phyloP scores from a whole-genome alignment of 2,329 filamentous ascomycete genomes.

The Verticillium alfalfae region DNA sequence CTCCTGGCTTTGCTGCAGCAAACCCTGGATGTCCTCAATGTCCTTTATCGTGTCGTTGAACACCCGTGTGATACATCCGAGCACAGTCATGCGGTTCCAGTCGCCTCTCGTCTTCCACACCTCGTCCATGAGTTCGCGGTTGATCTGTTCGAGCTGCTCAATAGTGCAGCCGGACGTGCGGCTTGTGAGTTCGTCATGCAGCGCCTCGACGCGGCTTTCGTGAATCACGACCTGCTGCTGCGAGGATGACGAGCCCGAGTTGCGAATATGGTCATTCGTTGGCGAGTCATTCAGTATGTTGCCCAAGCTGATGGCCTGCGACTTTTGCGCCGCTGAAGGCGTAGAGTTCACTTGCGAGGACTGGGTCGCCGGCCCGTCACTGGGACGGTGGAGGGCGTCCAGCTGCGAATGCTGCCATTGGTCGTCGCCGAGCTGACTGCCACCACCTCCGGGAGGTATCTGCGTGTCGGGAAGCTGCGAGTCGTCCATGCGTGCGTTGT shows the following conservation, averaged over 20 bases:
- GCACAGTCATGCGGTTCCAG: constrained; percentile 77
- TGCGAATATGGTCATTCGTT: constrained; percentile 22
- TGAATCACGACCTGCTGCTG: constrained; percentile 35
- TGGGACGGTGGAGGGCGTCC: constrained; percentile 36
- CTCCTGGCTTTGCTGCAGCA: constrained; percentile 37
- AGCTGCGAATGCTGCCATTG: constrained; percentile 55
- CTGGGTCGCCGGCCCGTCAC: constrained; percentile 25
- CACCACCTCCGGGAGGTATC: constrained; percentile 24
- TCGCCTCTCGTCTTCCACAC: constrained; percentile 76
- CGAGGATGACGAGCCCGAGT: constrained; percentile 10
- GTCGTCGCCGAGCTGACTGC: constrained; percentile 36
- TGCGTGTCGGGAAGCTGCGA: constrained; percentile 51
- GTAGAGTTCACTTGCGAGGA: constrained; percentile 22
- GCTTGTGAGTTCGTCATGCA: constrained; percentile 59
- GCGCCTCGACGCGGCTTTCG: constrained; percentile 43
- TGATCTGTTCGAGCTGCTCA: constrained; percentile 93
- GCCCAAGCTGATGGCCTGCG: constrained; percentile 25
- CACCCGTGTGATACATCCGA: constrained; percentile 54
- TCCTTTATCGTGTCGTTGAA: constrained; percentile 73
- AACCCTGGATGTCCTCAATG: constrained; percentile 51
- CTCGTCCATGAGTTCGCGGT: constrained; percentile 82
- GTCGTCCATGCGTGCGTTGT: constrained; percentile 24
- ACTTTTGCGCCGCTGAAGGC: constrained; percentile 19
- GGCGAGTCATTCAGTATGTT: constrained; percentile 35
- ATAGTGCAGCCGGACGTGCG: constrained; percentile 75